Percentiles rank a stretch among this genome's conserved stretches.
Conservation (phyloP, 768 basidiomycete species). For the Tulasnella sp. region DNA sequence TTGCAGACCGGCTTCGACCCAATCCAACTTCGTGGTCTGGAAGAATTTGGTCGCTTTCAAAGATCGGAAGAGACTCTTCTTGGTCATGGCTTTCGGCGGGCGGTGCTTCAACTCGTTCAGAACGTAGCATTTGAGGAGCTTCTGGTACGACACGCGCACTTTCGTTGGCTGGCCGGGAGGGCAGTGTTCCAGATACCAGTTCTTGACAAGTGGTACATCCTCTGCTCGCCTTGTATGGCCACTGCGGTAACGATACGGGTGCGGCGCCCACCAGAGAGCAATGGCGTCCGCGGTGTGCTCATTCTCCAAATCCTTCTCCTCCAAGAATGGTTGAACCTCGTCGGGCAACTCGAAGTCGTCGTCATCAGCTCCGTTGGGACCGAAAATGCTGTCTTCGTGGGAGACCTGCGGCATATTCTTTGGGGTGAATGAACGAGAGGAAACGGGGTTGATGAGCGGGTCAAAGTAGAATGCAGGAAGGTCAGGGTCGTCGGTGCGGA, state of each 20-base stretch:
- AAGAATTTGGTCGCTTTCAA: slow-evolving; percentile 99
- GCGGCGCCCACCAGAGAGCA: slow-evolving; percentile 97
- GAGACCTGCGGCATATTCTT: slow-evolving; percentile 79
- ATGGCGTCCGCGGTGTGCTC: slow-evolving; percentile 95
- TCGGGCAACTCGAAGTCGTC: slow-evolving; percentile 86
- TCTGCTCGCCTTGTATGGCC: slow-evolving; percentile 92
- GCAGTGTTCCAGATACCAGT: slow-evolving; percentile 92
- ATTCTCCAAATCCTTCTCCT: slow-evolving; percentile 73
- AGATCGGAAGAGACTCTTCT: slow-evolving; percentile 94
- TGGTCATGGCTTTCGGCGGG: slow-evolving; percentile 94
- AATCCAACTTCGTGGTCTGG: slow-evolving; percentile 95
- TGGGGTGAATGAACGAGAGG: slow-evolving; percentile 76
- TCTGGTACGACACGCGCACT: slow-evolving; percentile 98
- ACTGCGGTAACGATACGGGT: slow-evolving; percentile 88
- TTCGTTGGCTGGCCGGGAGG: slow-evolving; percentile 95
- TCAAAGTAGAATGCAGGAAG: slow-evolving; percentile 99
- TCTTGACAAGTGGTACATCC: slow-evolving; percentile 93
- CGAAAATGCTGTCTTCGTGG: slow-evolving; percentile 92
- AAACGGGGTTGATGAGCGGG: slow-evolving; percentile 96
- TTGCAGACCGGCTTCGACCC: slow-evolving; percentile 98
- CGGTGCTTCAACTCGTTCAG: slow-evolving; percentile 88
- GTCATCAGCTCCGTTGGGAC: slow-evolving; percentile 68
- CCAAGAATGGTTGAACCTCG: slow-evolving; percentile 72
- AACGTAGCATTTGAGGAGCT: slow-evolving; percentile 91
- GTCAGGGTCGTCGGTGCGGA: slow-evolving; percentile 99